Base-by-base conservation (phyloP, 176 grass and related monocot genomes). In the Oryza australiensis region DNA sequence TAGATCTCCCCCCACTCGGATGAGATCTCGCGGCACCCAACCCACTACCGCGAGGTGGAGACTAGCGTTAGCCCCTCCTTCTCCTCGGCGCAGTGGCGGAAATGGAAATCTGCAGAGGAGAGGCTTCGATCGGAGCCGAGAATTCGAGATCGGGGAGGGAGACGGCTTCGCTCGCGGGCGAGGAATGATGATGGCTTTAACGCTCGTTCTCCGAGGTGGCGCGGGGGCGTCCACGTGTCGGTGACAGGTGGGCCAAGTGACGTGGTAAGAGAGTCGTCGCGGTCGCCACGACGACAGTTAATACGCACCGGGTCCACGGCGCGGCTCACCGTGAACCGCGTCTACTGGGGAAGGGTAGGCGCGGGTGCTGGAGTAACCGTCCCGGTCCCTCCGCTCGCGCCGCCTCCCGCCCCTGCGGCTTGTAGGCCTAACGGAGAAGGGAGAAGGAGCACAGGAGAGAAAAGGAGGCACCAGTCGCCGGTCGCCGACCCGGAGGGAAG, bases 91-190 rank as follows among this genome's bases (percentile, higher is more conserved):
- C n/a, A n/a, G n/a, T 2, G 20, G 60, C 22, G 64, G 62, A 29
- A 84, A 63, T 80, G 87, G 43, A 64, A 83, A 66, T 67, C 45
- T 42, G 75, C 32, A 1, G 72, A 28, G 9, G 37, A 46, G 37
- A 46, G 80, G 62, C 20, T 72, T 45, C 62, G 70, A 51, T 51
- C 28, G 43, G 70, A 55, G 77, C 0, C 10, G 13, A 49, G 14
- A 5, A 12, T 16, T 57, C 55, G 88, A 90, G 84, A 87, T 87
- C 88, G 83, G 49, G 75, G 84, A 83, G 74, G 35, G 26, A 76
- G 77, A 85, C 76, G 87, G 63, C 70, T 59, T 67, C 55, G 68
- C 30, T 9, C 72, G 83, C 83, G 83, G 73, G 74, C 63, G 78
- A 80, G 46, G 76, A 72, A 55, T 22, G 51, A 20, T 64, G 68